A percentile compares a stretch with the other conserved stretches of the same genome.
These are phyloP conservation scores for Cutaneotrichosporon mucoides DNA, from an alignment of 1,284 basidiomycete genomes.

Conservation along the genomic window DNA sequence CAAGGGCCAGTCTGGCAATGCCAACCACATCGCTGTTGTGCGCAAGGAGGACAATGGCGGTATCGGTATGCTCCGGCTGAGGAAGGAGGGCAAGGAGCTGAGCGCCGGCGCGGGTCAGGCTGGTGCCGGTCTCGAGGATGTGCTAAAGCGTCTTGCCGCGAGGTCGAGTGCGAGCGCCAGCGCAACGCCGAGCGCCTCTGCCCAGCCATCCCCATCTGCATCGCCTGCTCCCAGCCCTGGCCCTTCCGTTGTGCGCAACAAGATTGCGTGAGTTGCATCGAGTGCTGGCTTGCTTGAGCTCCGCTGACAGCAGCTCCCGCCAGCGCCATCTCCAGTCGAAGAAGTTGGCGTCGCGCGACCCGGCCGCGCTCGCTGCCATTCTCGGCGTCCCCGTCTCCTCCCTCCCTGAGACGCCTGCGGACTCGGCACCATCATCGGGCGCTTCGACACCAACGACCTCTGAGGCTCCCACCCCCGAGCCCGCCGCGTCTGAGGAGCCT, in stretches of 20 bases:
- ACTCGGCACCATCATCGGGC: slow-evolving; percentile 13
- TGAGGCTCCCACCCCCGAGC: slow-evolving; percentile 18
- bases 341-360: slow-evolving; percentile 41
- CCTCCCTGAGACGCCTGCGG: slow-evolving; percentile 25
- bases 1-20: slow-evolving; percentile 37
- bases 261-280: slow-evolving; percentile 41
- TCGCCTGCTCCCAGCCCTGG: slow-evolving; percentile 17
- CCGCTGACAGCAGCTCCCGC: slow-evolving; percentile 31
- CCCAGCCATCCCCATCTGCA: slow-evolving; percentile 11
- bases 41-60: slow-evolving; percentile 48
- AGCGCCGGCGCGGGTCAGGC: slow-evolving; percentile 45
- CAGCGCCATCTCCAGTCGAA: slow-evolving; percentile 45
- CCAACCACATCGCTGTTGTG: slow-evolving; percentile 48
- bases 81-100: slow-evolving; percentile 45
- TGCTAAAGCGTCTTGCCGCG: slow-evolving; percentile 41
- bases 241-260: slow-evolving; percentile 32
- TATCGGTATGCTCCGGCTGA: slow-evolving; percentile 47
- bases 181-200: slow-evolving; percentile 22
- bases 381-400: slow-evolving; percentile 45
- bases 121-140: slow-evolving; percentile 45
- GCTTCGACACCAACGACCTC: slow-evolving; percentile 22
- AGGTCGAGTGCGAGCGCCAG: slow-evolving; percentile 10
- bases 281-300: too few species aligned
- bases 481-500: neutral
- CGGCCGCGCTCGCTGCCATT: slow-evolving; percentile 49